Evolutionary conservation across 306 rosid genomes (phyloP), one percentile per base, ranked within the genome.

Genomic region (Glycine soja): DNA sequence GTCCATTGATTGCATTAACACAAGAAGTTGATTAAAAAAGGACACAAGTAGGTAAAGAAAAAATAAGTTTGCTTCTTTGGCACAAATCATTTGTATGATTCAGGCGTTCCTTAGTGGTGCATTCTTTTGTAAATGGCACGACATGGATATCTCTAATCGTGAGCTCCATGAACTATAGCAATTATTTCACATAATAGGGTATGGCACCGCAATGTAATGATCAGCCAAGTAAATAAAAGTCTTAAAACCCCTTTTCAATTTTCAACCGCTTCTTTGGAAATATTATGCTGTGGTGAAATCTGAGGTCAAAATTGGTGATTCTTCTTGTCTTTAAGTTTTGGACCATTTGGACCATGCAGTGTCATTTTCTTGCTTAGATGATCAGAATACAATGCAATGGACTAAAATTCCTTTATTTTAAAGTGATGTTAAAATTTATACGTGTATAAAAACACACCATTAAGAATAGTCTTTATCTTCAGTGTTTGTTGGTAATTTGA

Each of bases 121-220:
- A 74, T 38, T 72, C 74, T 86, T 78, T 81, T 72, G 85, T 76
- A 48, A 74, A 80, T 89, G 90, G 88, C 84, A 84, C 74, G 76
- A 70, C 67, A 66, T 72, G 71, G 40, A 45, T 14, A 45, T 14
- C 76, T 72, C 45, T 61, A 48, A 12, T 68, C 69, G 34, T 68
- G 54, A 32, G 69, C 7, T 52, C 66, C 53, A 62, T 32, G 38
- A 51, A 50, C 34, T 15, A 3, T 48, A 6, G 51, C 62, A 15
- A 71, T 70, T 75, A 81, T 61, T 56, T 72, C 48, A 18, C 69
- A 69, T 46, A n/a, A 63, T 86, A 24, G 30, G 38, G 71, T 46
- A 38, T 48, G 75, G 77, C 70, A 80, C 83, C 83, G 47, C 67
- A 61, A 11, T 11, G 36, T 78, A 67, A 24, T 24, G 30, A 24